phyloP scores from a whole-genome alignment of 805 yeast species.

The Wickerhamiella brachini region DNA sequence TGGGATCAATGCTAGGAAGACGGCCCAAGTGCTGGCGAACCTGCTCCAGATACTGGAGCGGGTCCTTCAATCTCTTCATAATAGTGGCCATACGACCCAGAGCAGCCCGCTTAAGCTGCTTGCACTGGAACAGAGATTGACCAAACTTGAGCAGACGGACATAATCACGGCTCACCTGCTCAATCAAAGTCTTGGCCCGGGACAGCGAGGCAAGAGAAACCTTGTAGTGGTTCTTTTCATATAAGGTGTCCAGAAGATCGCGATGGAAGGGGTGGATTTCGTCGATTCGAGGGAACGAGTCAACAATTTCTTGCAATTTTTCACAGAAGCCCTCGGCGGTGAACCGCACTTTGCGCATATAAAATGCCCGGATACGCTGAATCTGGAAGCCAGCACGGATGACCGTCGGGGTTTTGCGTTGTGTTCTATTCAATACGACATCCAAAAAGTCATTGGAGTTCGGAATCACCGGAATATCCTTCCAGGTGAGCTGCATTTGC shows the following conservation, averaged over 20 bases:
- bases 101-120: slow-evolving; percentile 96
- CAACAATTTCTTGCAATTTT: slow-evolving; percentile 71
- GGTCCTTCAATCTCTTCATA: slow-evolving; percentile 87
- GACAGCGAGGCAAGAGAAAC: slow-evolving; percentile 91
- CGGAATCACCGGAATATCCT: slow-evolving; percentile 93
- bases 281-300: slow-evolving; percentile 90
- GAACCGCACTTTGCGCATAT: slow-evolving; percentile 94
- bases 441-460: slow-evolving; percentile 87
- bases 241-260: slow-evolving; percentile 93
- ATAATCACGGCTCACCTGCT: slow-evolving; percentile 93
- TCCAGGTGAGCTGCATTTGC: slow-evolving; percentile 91
- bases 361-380: slow-evolving; percentile 90
- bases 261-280: slow-evolving; percentile 98
- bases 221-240: slow-evolving; percentile 96
- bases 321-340: slow-evolving; percentile 95
- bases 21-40: slow-evolving; percentile 99
- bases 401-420: slow-evolving; percentile 98
- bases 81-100: slow-evolving; percentile 99
- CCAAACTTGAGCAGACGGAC: slow-evolving; percentile 90
- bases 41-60: slow-evolving; percentile 85
- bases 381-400: slow-evolving; percentile 93
- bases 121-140: slow-evolving; percentile 95
- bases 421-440: slow-evolving; percentile 92
- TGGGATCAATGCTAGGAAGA: slow-evolving; percentile 95
- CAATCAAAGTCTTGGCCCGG: slow-evolving; percentile 84